A percentile compares a stretch with the other conserved stretches of the same genome.
Evolutionary conservation across 768 basidiomycete genomes (phyloP).

Genomic region (Leucosporidium yakuticum): DNA sequence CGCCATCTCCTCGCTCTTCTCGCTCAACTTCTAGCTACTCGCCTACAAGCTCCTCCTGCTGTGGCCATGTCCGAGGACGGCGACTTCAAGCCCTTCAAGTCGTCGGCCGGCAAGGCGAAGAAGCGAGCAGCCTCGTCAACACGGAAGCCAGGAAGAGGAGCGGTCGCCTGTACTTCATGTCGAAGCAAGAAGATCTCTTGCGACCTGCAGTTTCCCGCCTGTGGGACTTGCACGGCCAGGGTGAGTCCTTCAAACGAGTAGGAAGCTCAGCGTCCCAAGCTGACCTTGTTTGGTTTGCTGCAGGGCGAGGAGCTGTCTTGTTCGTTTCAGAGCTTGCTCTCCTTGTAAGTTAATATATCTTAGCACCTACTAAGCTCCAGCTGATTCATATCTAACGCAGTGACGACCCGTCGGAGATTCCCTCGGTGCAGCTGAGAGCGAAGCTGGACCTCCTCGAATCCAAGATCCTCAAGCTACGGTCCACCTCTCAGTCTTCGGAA

Average conservation of each 20-base stretch:
- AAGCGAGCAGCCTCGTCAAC: too few relatives aligned
- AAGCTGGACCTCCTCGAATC: slow-evolving; percentile 21
- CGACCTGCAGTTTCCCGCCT: neutral
- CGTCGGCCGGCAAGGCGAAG: neutral
- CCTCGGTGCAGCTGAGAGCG: too few relatives aligned
- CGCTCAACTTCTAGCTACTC: too few relatives aligned
- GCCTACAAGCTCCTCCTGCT: too few relatives aligned
- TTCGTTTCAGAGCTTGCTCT: slow-evolving; percentile 18
- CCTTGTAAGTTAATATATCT: slow-evolving; percentile 8
- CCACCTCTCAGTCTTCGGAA: neutral
- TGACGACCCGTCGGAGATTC: too few relatives aligned
- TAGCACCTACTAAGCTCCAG: too few relatives aligned
- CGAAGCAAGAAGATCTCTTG: neutral
- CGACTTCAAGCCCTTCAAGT: neutral
- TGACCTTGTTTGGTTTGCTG: too few relatives aligned
- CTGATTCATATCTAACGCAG: too few relatives aligned
- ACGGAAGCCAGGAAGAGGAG: neutral
- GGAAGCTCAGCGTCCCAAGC: too few relatives aligned
- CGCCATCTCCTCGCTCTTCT: too few relatives aligned
- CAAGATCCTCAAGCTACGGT: slow-evolving; percentile 5
- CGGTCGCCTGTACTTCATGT: neutral
- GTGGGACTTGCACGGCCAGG: neutral
- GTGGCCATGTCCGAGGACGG: neutral
- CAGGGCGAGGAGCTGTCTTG: slow-evolving; percentile 14
- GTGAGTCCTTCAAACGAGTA: too few relatives aligned